A percentile compares a stretch with the other conserved stretches of the same genome.
These are phyloP conservation scores for Penicillium olsonii DNA, from an alignment of 2,329 filamentous ascomycete genomes.

Conservation along the genomic window DNA sequence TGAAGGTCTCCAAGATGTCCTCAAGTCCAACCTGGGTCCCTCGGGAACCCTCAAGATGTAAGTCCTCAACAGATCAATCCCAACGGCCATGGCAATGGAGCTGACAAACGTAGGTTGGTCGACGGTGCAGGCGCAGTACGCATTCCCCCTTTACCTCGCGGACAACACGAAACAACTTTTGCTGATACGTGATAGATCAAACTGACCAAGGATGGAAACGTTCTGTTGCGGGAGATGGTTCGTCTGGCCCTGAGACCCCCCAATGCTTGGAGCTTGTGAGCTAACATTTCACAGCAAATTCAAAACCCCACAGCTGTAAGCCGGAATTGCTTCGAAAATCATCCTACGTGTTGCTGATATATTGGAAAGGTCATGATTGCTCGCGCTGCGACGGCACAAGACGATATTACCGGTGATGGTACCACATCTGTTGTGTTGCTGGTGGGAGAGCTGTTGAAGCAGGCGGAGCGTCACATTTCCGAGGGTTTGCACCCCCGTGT, in stretches of 20 bases:
- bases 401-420: constrained; percentile 97
- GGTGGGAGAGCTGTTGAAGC: constrained; percentile 95
- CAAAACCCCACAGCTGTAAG: constrained; percentile 93
- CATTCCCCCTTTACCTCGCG: constrained; percentile 14
- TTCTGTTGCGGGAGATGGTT: constrained; percentile 69
- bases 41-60: constrained; percentile 96
- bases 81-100: constrained; percentile 10
- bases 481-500: constrained; percentile 97
- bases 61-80: constrained; percentile 18
- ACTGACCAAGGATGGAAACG: constrained; percentile 97
- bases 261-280: constrained; percentile 7
- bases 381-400: constrained; percentile 88
- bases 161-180: constrained; percentile 3
- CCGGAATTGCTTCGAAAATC: constrained; percentile 9
- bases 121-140: constrained; percentile 62
- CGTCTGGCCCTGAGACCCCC: constrained; percentile 17
- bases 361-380: constrained; percentile 63
- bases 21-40: constrained; percentile 94
- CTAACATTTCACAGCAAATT: constrained; percentile 67
- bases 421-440: constrained; percentile 95
- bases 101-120: constrained; percentile 54
- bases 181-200: constrained; percentile 70
- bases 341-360: constrained; percentile 23
- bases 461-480: constrained; percentile 92
- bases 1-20: constrained; percentile 88